Evolutionary conservation across 2,329 filamentous ascomycete genomes (phyloP).

Genomic region (Apiospora rasikravindrae): DNA sequence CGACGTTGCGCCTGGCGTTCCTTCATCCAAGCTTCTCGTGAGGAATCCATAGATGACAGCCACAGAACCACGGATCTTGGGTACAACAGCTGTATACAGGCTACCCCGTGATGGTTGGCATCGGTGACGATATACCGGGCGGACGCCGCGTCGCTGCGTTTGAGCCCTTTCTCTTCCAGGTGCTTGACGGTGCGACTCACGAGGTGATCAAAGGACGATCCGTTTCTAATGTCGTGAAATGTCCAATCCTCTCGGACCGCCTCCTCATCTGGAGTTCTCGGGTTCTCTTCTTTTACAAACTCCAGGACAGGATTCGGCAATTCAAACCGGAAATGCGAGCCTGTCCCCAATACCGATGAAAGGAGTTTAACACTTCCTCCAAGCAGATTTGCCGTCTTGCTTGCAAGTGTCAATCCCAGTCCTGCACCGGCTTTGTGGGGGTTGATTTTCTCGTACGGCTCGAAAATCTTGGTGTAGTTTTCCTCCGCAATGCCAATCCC

Average conservation of each 20-base stretch:
- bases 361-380: conserved; percentile 17
- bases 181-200: conserved; percentile 14
- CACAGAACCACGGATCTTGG: conserved; percentile 3
- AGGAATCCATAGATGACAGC: not conserved
- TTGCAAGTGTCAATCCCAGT: conserved; percentile 21
- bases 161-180: conserved; percentile 18
- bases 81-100: not conserved
- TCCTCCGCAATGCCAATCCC: conserved; percentile 18
- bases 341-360: conserved; percentile 10
- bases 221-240: conserved; percentile 3
- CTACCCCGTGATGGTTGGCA: not conserved
- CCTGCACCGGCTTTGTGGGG: conserved; percentile 21
- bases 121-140: conserved; percentile 17
- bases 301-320: conserved; percentile 15
- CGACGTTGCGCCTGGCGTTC: conserved; percentile 6
- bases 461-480: conserved; percentile 18
- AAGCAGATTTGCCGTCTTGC: conserved; percentile 19
- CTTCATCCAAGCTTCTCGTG: not conserved
- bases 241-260: not conserved
- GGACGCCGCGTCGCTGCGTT: not conserved
- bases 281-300: not conserved
- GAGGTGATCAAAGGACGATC: conserved; percentile 6
- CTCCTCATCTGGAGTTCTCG: not conserved
- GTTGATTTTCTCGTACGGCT: conserved; percentile 23
- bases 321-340: conserved; percentile 21